Evolutionary conservation across 2,329 filamentous ascomycete genomes (phyloP), one percentile per base, ranked within the genome.

Genomic region (Colletotrichum siamense): DNA sequence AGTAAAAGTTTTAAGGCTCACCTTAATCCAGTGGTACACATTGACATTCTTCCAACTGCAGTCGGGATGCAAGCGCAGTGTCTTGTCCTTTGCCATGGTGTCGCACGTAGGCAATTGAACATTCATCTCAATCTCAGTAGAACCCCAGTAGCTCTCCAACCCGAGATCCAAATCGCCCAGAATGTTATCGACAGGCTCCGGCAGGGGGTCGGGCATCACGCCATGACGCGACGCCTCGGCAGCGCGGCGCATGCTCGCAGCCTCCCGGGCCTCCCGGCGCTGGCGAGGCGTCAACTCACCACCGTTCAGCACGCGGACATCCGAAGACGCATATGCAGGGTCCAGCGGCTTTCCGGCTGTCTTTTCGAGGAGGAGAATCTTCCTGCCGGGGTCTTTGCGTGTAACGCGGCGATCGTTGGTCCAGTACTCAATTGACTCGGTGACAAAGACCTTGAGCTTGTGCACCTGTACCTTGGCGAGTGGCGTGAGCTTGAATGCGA

Each of bases 21-120:
- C 95, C 91, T 98, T 98, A 84, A 98, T 98, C 96, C 96, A 98
- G 83, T 98, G 96, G 83, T 95, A 95, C 70, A 98, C 96, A 81
- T 97, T 95, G 69, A 98, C 96, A 78, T 98, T 98, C 82, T 95
- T 94, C 89, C 96, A 98, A 73, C 95, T 98, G 71, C 95, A 98
- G 82, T 98, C 96, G 69, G 96, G 96, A 83, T 98, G 94, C 75
- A 98, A 86, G 76, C 92, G 91, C 49, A 91, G 72, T 10, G 84
- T 84, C 82, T 90, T 90, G 81, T 96, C 93, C 80, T 93, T 94
- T 26, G 94, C 92, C 94, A 98, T 96, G 82, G 94, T 93, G 79
- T 95, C 92, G 82, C 96, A 98, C 44, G 95, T 98, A 13, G 96
- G 96, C 65, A 98, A 89, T 85, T 98, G 95, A 12, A 98, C 95